These are phyloP conservation scores for Penicillium steckii DNA, from an alignment of 495 filamentous ascomycete species.

Conservation along the genomic window DNA sequence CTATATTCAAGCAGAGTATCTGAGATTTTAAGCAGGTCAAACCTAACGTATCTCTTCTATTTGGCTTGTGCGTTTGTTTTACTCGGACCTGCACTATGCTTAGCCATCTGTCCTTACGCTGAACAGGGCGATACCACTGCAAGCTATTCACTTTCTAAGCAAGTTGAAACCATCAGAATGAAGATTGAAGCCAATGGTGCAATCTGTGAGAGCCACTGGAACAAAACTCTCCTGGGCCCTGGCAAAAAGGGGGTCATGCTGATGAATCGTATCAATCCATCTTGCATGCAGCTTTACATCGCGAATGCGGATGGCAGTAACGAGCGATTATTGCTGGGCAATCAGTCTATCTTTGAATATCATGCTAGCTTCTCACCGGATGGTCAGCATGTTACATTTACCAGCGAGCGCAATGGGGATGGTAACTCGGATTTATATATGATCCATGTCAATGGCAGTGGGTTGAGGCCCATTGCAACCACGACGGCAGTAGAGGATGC, in stretches of 20 bases:
- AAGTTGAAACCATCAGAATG: neutral
- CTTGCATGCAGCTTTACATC: constrained; percentile 21
- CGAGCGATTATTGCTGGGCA: constrained; percentile 20
- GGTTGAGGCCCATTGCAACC: constrained; percentile 6
- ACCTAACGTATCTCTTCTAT: neutral
- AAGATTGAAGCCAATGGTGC: neutral
- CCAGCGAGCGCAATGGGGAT: constrained; percentile 14
- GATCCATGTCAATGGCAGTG: constrained; percentile 12
- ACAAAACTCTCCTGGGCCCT: neutral
- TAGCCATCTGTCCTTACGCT: neutral
- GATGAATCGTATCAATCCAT: constrained; percentile 30
- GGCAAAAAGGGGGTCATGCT: constrained; percentile 20
- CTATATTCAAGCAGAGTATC: neutral
- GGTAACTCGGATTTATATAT: constrained; percentile 20
- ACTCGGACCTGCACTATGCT: neutral
- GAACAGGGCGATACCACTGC: neutral
- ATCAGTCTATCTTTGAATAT: constrained; percentile 28
- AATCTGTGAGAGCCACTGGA: neutral
- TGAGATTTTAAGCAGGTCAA: neutral
- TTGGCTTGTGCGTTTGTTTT: neutral
- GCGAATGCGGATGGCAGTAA: constrained; percentile 29
- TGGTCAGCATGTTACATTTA: constrained; percentile 19
- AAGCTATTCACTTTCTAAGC: neutral
- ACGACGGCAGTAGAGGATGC: constrained; percentile 15
- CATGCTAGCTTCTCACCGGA: constrained; percentile 27